phyloP scores from a whole-genome alignment of 257 asterid genomes.

The Coffea eugenioides region DNA sequence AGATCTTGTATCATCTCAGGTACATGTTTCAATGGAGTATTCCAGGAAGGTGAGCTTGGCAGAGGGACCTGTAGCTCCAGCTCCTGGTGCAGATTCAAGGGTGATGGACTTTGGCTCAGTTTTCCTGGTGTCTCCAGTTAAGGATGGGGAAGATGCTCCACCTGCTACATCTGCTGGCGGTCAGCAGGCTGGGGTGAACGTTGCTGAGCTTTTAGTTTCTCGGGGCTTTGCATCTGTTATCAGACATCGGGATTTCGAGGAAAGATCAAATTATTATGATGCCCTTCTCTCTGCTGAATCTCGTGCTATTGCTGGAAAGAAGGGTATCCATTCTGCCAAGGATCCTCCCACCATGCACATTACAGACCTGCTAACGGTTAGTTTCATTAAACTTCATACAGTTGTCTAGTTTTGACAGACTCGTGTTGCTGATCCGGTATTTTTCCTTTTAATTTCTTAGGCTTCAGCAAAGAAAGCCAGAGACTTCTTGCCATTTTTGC shows the following conservation, averaged over 20 bases:
- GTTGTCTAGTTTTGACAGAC: background rate
- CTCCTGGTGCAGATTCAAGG: constrained; percentile 56
- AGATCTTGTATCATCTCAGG: constrained; percentile 43
- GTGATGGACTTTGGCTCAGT: constrained; percentile 97
- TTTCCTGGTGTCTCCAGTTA: constrained; percentile 49
- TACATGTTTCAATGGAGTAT: constrained; percentile 93
- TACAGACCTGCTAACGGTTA: constrained; percentile 76
- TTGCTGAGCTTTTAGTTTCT: constrained; percentile 87
- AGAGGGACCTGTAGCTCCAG: constrained; percentile 63
- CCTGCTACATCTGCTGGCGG: constrained; percentile 44
- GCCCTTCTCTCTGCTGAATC: constrained; percentile 88
- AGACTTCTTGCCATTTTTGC: constrained; percentile 90
- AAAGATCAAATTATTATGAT: constrained; percentile 87
- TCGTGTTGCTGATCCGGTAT: background rate
- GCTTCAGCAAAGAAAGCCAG: constrained; percentile 78
- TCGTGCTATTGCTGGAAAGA: constrained; percentile 82
- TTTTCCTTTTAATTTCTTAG: constrained; percentile 31
- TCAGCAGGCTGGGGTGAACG: constrained; percentile 60
- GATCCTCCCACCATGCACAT: constrained; percentile 87
- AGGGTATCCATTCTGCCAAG: constrained; percentile 84
- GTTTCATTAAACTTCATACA: constrained; percentile 21
- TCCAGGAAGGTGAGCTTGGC: constrained; percentile 72
- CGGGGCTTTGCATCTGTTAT: constrained; percentile 93
- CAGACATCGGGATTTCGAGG: constrained; percentile 98
- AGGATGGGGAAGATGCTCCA: constrained; percentile 66